These are phyloP conservation scores for Miscanthus lutarioriparius DNA, from an alignment of 176 grass and related monocot genomes.

Conservation along the genomic window DNA sequence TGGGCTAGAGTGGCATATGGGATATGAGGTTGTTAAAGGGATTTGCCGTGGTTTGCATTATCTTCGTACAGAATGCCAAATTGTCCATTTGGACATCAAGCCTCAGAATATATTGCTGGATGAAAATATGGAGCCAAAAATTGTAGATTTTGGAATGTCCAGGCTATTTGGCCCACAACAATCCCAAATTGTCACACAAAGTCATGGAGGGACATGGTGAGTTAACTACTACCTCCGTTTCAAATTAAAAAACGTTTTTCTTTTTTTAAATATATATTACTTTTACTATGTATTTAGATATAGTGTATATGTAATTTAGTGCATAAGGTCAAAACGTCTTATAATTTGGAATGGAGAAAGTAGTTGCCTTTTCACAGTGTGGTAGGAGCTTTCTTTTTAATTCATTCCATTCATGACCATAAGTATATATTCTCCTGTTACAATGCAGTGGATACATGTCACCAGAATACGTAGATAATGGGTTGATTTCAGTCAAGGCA, in stretches of 20 bases:
- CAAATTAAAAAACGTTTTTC: too few species aligned
- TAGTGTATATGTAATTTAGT: too few species aligned
- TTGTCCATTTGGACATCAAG: background rate
- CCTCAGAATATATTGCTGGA: background rate
- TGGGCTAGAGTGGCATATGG: background rate
- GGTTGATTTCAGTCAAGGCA: background rate
- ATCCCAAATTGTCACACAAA: background rate
- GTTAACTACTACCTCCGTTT: background rate
- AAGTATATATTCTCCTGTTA: too few species aligned
- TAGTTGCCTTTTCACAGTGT: too few species aligned
- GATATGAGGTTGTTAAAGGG: background rate
- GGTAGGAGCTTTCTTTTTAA: too few species aligned
- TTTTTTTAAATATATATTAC: too few species aligned
- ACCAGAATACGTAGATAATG: background rate
- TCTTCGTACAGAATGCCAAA: background rate
- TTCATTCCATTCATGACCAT: too few species aligned
- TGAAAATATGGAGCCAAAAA: background rate
- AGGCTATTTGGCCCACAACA: background rate
- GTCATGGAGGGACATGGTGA: background rate
- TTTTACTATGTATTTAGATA: too few species aligned
- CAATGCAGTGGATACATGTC: constrained; percentile 19
- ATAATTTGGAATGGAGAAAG: too few species aligned
- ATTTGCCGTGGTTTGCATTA: background rate
- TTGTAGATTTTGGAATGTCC: background rate
- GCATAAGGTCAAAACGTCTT: too few species aligned